A percentile compares a stretch with the other conserved stretches of the same genome.
These are phyloP conservation scores for Chaetomium globosum DNA, from an alignment of 2,329 filamentous ascomycete species.

Conservation along the genomic window DNA sequence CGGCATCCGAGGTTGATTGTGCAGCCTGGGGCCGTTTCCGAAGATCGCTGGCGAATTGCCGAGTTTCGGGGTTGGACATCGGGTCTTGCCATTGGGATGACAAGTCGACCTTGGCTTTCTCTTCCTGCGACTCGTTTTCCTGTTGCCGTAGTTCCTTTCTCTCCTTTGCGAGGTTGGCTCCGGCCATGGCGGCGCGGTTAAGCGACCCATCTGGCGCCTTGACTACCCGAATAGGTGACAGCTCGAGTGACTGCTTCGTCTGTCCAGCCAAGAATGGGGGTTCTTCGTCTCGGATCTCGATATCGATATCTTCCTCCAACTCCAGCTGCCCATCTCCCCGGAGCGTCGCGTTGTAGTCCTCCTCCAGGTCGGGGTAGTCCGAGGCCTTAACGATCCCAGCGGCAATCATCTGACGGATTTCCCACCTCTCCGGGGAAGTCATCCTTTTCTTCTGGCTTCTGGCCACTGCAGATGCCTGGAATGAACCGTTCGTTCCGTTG, in stretches of 20 bases:
- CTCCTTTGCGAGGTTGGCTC: conserved; percentile 85
- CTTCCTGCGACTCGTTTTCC: conserved; percentile 77
- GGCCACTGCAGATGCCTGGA: conserved; percentile 61
- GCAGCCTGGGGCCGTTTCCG: conserved; percentile 60
- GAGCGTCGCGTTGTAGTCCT: conserved; percentile 87
- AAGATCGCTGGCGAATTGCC: conserved; percentile 86
- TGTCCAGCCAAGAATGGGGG: conserved; percentile 94
- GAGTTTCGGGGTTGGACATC: conserved; percentile 82
- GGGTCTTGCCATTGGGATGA: conserved; percentile 95
- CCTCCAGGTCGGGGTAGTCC: conserved; percentile 91
- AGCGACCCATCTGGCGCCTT: conserved; percentile 98
- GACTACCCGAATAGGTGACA: conserved; percentile 93
- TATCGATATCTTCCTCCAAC: conserved; percentile 94
- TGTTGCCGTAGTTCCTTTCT: conserved; percentile 85
- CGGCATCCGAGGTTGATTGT: conserved; percentile 61
- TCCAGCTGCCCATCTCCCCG: conserved; percentile 86
- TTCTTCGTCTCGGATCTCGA: conserved; percentile 94
- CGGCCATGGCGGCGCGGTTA: conserved; percentile 93
- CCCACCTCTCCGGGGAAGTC: conserved; percentile 96
- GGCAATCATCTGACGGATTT: conserved; percentile 93
- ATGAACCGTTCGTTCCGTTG: conserved; percentile 53
- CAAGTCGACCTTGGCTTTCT: conserved; percentile 79
- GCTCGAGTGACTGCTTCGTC: conserved; percentile 91
- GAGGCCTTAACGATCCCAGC: conserved; percentile 90
- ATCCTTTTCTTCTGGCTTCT: conserved; percentile 80